A percentile compares a stretch with the other conserved stretches of the same genome.
Conservation (phyloP, 1,284 basidiomycete species). For the Microbotryum violaceum region DNA sequence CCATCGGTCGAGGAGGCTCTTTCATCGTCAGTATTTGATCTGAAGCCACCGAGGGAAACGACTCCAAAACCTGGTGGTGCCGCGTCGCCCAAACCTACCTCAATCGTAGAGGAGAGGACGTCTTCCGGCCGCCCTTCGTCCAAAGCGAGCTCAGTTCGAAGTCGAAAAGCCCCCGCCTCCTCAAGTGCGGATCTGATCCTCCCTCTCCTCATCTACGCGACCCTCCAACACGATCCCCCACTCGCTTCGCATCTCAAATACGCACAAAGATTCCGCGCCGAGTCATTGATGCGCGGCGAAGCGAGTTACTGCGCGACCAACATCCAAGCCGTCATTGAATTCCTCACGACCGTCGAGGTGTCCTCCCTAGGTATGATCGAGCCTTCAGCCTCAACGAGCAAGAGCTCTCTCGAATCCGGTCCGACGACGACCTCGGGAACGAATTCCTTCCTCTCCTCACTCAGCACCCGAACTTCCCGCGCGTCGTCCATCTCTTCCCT, state of each 20-base stretch:
- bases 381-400: slow-evolving; percentile 42
- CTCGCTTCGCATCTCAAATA: slow-evolving; percentile 79
- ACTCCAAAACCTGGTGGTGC: not conserved
- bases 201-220: slow-evolving; percentile 81
- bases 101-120: no score
- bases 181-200: slow-evolving; percentile 62
- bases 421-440: not conserved
- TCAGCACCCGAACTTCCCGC: not conserved
- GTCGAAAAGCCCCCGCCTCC: slow-evolving; percentile 7
- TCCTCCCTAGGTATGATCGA: slow-evolving; percentile 64
- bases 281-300: slow-evolving; percentile 65
- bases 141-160: slow-evolving; percentile 23
- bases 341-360: slow-evolving; percentile 83
- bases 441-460: not conserved
- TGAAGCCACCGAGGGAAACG: not conserved
- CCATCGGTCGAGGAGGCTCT: not conserved
- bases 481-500: slow-evolving; percentile 3
- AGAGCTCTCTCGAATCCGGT: not conserved
- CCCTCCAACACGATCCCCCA: slow-evolving; percentile 80
- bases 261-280: slow-evolving; percentile 71
- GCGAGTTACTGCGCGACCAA: slow-evolving; percentile 88
- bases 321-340: slow-evolving; percentile 85
- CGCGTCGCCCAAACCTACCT: not conserved
- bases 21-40: not conserved
- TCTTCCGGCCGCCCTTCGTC: slow-evolving; percentile 6